A percentile compares a stretch with the other conserved stretches of the same genome.
These are phyloP conservation scores for Podospora didyma DNA, from an alignment of 495 filamentous ascomycete species.

Conservation along the genomic window DNA sequence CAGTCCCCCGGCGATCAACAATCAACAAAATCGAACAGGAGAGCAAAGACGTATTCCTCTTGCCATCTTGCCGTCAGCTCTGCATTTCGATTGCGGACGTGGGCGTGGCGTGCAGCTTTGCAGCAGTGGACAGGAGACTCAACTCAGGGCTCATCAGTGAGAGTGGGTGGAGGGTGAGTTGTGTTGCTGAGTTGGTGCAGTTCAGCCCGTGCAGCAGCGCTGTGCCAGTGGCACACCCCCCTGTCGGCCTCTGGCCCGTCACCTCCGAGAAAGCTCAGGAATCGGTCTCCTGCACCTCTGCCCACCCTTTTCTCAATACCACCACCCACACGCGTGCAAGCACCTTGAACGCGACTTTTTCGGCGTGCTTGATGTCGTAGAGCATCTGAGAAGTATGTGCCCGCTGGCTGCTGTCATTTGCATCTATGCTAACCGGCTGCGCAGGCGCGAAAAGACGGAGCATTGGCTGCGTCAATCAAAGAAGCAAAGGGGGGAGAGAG, in stretches of 20 bases:
- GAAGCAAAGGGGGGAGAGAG: constrained; percentile 21
- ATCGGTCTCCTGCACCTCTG: constrained; percentile 7
- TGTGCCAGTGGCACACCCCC: constrained; percentile 15
- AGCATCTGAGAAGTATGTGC: constrained; percentile 16
- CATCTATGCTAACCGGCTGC: constrained; percentile 24
- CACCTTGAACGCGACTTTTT: constrained; percentile 19
- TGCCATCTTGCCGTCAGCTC: no score
- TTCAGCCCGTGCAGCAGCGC: not conserved
- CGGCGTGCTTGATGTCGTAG: constrained; percentile 16
- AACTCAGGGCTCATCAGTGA: not conserved
- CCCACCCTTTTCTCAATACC: constrained; percentile 16
- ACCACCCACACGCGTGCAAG: constrained; percentile 17
- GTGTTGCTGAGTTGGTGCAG: not conserved
- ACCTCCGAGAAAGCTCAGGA: constrained; percentile 23
- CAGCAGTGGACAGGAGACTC: not conserved
- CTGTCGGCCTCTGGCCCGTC: constrained; percentile 19
- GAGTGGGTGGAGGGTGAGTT: no score
- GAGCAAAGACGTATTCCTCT: no score
- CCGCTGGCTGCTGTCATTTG: constrained; percentile 5
- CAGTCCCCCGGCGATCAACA: no score
- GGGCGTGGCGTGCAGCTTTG: not conserved
- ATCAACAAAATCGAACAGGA: no score
- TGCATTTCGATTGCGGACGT: not conserved
- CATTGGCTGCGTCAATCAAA: constrained; percentile 20
- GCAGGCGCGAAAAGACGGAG: constrained; percentile 25